Conservation (phyloP, 805 yeast genomes). For the Pichia nanzhaoensis region DNA sequence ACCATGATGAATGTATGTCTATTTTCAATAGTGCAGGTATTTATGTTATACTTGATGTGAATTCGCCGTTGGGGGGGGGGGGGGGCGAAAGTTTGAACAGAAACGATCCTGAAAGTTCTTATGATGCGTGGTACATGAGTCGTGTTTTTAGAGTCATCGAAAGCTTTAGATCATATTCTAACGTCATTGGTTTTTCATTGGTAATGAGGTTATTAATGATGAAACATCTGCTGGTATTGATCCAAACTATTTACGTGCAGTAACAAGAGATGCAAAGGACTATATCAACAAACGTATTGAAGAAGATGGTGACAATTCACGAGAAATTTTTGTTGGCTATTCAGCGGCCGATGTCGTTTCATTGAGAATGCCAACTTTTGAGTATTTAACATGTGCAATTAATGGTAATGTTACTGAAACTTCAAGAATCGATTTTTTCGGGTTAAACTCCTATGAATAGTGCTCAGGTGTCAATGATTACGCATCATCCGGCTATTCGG, state of each 20-base stretch:
- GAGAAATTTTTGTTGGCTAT: slow-evolving; percentile 90
- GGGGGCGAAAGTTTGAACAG: slow-evolving; percentile 64
- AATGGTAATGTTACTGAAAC: slow-evolving; percentile 48
- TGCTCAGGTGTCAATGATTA: slow-evolving; percentile 73
- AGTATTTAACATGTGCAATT: slow-evolving; percentile 75
- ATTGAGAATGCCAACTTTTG: slow-evolving; percentile 67
- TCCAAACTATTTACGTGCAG: slow-evolving; percentile 82
- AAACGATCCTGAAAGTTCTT: slow-evolving; percentile 60
- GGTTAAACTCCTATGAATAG: slow-evolving; percentile 94
- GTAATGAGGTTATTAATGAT: slow-evolving; percentile 88
- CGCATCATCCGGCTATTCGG: slow-evolving; percentile 62
- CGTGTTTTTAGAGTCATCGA: slow-evolving; percentile 82
- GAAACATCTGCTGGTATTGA: slow-evolving; percentile 50
- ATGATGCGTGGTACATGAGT: slow-evolving; percentile 61
- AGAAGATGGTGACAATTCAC: slow-evolving; percentile 38
- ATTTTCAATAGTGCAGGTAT: slow-evolving; percentile 85
- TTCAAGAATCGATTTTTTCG: slow-evolving; percentile 84
- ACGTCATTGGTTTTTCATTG: slow-evolving; percentile 80
- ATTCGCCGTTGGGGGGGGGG: slow-evolving; percentile 61
- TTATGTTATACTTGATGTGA: slow-evolving; percentile 79
- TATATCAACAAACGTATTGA: slow-evolving; percentile 43
- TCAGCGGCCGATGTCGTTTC: slow-evolving; percentile 82
- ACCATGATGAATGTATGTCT: slow-evolving; percentile 92
- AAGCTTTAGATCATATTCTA: slow-evolving; percentile 78
- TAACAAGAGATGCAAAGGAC: slow-evolving; percentile 85